These are phyloP conservation scores for Blastobotrys proliferans DNA, from an alignment of 1,139 yeast species.

Conservation along the genomic window DNA sequence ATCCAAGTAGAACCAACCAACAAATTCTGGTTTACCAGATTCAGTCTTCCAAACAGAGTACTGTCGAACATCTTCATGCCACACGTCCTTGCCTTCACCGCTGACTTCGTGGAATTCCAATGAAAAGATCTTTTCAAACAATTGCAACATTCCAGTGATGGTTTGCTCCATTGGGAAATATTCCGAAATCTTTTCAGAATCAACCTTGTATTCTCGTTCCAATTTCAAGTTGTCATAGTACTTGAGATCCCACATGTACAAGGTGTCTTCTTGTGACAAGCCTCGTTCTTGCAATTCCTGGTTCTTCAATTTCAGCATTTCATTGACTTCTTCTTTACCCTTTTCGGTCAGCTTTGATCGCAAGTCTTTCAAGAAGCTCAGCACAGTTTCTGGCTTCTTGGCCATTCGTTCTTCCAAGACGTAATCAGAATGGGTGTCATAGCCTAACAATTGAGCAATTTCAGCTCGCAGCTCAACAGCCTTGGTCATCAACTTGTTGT, in stretches of 20 bases:
- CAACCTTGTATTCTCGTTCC: conserved; percentile 66
- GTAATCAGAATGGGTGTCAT: conserved; percentile 61
- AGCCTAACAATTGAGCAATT: conserved; percentile 62
- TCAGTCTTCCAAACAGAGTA: conserved; percentile 68
- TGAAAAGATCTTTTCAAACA: conserved; percentile 65
- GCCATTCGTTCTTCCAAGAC: conserved; percentile 79
- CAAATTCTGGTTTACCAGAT: conserved; percentile 50
- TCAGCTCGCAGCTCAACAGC: conserved; percentile 59
- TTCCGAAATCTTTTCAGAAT: conserved; percentile 65
- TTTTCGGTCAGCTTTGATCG: conserved; percentile 52
- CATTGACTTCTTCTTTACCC: conserved; percentile 52
- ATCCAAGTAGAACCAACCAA: conserved; percentile 78
- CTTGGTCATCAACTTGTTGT: conserved; percentile 54
- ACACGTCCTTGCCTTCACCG: conserved; percentile 37
- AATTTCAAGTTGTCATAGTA: conserved; percentile 62
- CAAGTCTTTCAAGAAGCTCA: conserved; percentile 58
- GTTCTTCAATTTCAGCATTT: conserved; percentile 50
- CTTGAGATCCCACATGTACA: conserved; percentile 71
- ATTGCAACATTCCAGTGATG: conserved; percentile 59
- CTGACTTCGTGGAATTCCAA: conserved; percentile 58
- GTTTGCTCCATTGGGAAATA: conserved; percentile 74
- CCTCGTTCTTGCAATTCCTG: conserved; percentile 47
- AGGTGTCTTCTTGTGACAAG: conserved; percentile 38
- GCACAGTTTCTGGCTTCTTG: conserved; percentile 55
- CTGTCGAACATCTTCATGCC: conserved; percentile 80